Percentiles rank a stretch among this genome's conserved stretches.
phyloP scores from a whole-genome alignment of 768 basidiomycete species.

The Udeniomyces megalosporus region DNA sequence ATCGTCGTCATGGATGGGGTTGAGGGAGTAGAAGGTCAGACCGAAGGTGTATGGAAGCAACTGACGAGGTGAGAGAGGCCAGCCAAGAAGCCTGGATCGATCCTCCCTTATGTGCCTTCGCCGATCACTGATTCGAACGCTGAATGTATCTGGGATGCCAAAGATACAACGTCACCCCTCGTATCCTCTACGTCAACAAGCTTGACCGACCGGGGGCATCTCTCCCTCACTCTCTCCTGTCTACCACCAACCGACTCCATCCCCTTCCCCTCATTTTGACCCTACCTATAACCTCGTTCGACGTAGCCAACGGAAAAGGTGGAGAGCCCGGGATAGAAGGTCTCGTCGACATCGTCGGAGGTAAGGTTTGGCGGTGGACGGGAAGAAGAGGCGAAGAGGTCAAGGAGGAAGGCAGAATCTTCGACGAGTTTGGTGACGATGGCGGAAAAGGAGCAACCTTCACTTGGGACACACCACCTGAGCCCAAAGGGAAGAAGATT shows the following conservation, averaged over 20 bases:
- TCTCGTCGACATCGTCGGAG: constrained; percentile 63
- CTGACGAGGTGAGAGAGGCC: constrained; percentile 49
- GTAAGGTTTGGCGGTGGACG: constrained; percentile 67
- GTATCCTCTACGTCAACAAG: constrained; percentile 74
- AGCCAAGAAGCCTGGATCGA: constrained; percentile 29
- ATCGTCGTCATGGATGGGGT: constrained; percentile 78
- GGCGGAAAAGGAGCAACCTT: constrained; percentile 3
- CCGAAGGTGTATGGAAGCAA: constrained; percentile 75
- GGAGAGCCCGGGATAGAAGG: constrained; percentile 77
- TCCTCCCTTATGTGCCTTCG: neutral
- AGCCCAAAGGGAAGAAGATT: neutral
- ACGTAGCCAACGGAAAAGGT: constrained; percentile 44
- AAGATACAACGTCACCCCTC: constrained; percentile 63
- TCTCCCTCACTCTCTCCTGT: constrained; percentile 51
- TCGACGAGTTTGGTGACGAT: constrained; percentile 13
- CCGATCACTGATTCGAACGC: neutral
- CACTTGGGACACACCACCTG: neutral
- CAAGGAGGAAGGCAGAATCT: constrained; percentile 9
- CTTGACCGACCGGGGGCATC: constrained; percentile 76
- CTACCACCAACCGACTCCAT: constrained; percentile 39
- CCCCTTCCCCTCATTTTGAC: constrained; percentile 52
- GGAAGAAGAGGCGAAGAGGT: constrained; percentile 38
- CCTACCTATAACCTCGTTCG: constrained; percentile 64
- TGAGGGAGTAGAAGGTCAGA: constrained; percentile 81
- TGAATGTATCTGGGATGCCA: neutral